Evolutionary conservation across 192 early-diverging fungal genomes (phyloP), one percentile per base, ranked within the genome.

Genomic region (Umbelopsis sp.): DNA sequence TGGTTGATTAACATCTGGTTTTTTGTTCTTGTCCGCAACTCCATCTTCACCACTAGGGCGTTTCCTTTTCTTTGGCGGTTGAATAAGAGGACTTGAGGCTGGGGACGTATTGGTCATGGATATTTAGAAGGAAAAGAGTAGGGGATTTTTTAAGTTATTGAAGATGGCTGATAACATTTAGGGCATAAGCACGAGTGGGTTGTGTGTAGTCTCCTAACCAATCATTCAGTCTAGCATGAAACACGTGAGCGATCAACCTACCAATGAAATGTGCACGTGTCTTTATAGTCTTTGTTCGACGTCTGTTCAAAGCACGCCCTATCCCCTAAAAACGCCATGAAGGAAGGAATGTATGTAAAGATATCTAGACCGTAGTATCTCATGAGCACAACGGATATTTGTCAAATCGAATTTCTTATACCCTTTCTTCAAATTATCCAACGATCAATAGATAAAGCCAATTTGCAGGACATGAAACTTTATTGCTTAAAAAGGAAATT

Each of bases 1-100:
- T 6, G 13, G 2, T 35, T 61, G 55, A 35, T 61, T 16, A 0
- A 30, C 18, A 18, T 35, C 55, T 61, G 55, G 27, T 13, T 35
- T 61, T 61, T 7, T 61, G 10, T 41, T 41, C 37, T 41, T 41
- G 2, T 41, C 37, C 10, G 5, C 55, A 15, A 25, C 12, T n/a
- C 25, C 55, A 61, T 61, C 55, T 18, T 27, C 16, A n/a, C 12
- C 30, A 0, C 13, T 15, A 37, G 25, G 55, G 3, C 55, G 55
- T n/a, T 61, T 61, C n/a, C 55, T 61, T 12, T 61, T 61, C 33
- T 61, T 61, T 61, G 55, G 55, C 13, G 55, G 55, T 35, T 61
- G 55, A 35, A 25, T 61, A 1, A 30, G 33, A 35, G 30, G 55
- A 61, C 55, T 61, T 61, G 55, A 30, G 18, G 15, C 3, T 4